Conservation (phyloP, 2,329 filamentous ascomycete genomes). For the Dactylellina haptotyla region DNA sequence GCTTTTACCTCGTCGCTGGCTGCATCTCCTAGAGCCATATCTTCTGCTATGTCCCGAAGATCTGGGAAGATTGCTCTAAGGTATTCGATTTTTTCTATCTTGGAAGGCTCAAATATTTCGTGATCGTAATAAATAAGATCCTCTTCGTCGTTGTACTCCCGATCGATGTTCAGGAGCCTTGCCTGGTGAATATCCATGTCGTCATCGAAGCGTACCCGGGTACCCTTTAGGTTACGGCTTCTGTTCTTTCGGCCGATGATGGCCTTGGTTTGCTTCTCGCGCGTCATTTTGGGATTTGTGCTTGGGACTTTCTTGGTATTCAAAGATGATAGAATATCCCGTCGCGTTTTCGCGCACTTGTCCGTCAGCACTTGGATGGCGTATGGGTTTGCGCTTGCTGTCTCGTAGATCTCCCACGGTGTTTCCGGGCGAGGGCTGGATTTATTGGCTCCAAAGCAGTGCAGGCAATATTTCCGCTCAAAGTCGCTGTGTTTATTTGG, state of each 20-base stretch:
- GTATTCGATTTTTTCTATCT: slow-evolving; percentile 3
- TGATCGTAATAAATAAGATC: slow-evolving; percentile 1
- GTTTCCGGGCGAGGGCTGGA: neutral
- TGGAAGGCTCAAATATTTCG: neutral
- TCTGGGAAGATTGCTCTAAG: slow-evolving; percentile 9
- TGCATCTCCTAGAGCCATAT: neutral
- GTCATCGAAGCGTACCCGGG: slow-evolving; percentile 4
- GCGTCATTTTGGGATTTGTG: slow-evolving; percentile 6
- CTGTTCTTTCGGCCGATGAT: slow-evolving; percentile 7
- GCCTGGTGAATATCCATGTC: slow-evolving; percentile 46
- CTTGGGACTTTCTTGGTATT: neutral
- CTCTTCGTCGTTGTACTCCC: slow-evolving; percentile 5
- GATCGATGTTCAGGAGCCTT: slow-evolving; percentile 15
- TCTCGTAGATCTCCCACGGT: slow-evolving; percentile 8
- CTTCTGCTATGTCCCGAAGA: neutral
- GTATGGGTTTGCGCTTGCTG: slow-evolving; percentile 13
- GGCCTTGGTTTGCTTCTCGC: slow-evolving; percentile 1
- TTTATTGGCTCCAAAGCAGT: neutral
- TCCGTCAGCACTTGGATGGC: slow-evolving; percentile 1
- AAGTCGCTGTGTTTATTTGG: neutral
- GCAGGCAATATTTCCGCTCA: neutral
- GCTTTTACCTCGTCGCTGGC: slow-evolving; percentile 32
- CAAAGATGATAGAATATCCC: slow-evolving; percentile 1
- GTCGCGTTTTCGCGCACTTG: neutral
- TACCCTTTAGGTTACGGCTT: slow-evolving; percentile 15